Evolutionary conservation across 495 filamentous ascomycete genomes (phyloP), one percentile per base, ranked within the genome.

Genomic region (Aspergillus ostianus): DNA sequence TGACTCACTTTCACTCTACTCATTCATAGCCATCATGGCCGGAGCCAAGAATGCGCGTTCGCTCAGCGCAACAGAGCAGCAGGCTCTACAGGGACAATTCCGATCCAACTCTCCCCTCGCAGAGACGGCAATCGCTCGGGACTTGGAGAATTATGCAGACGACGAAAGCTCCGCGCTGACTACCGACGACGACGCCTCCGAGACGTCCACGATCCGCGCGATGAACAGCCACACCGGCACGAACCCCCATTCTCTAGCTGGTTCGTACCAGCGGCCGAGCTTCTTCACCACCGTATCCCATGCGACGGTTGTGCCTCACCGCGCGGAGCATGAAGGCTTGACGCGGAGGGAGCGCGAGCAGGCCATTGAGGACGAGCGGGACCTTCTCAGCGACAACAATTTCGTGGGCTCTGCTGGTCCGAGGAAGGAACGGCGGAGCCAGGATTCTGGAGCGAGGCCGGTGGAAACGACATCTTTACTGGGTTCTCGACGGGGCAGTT

Each of bases 361-460:
- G 46, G 85, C 84, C n/a, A 81, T 87, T 19, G 75, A 84, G 23
- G 89, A 92, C 51, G 91, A 94, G 71, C 79, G 88, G 55, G 85
- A 86, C 58, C 73, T 97, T 47, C 70, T 96, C 27, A 78, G 87
- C 53, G 91, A 96, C 65, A 94, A 93, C 66, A 77, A 88, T 65
- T 69, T 94, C 57, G 81, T 92, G 15, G 63, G 65, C 7, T 13
- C 69, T 9, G 58, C 59, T 18, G 15, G 47, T 49, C 29, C 32
- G 15, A 9, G 7, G 18, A 64, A 59, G 46, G 20, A 48, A 7
- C 59, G 47, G 18, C 59, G 59, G n/a, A 46, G 32, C 36, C 45
- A 53, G 21, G 26, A 29, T 3, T 36, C 44, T 18, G 53, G 57
- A 1, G 30, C 30, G 0, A 21, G 56, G n/a, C 47, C 55, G 15